Evolutionary conservation across 768 basidiomycete genomes (phyloP).

Genomic region (Plicaturopsis crispa): DNA sequence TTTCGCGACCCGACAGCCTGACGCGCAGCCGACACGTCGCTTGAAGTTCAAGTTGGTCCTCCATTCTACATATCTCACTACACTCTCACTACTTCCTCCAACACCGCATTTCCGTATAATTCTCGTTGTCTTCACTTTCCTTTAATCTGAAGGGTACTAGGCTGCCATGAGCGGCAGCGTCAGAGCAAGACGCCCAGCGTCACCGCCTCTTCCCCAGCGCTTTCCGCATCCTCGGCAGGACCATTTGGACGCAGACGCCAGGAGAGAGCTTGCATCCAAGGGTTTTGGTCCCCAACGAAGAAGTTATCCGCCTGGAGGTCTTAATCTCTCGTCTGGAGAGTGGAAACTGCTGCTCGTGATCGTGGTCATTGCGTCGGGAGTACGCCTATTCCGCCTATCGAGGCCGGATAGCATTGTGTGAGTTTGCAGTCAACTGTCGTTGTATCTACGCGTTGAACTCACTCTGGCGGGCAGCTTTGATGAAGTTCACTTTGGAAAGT

Average conservation of each 20-base stretch:
- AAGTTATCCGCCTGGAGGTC: slow-evolving; percentile 46
- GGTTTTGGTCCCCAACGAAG: slow-evolving; percentile 47
- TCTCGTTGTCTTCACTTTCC: too few species aligned
- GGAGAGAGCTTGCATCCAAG: slow-evolving; percentile 61
- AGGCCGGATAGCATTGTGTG: slow-evolving; percentile 90
- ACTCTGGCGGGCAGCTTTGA: slow-evolving; percentile 61
- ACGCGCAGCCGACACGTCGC: too few species aligned
- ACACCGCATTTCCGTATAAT: too few species aligned
- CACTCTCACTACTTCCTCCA: too few species aligned
- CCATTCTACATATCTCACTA: too few species aligned
- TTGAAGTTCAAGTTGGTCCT: too few species aligned
- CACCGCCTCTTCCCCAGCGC: slow-evolving; percentile 53
- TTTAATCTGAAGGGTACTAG: too few species aligned
- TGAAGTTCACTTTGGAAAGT: slow-evolving; percentile 98
- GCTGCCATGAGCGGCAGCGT: slow-evolving; percentile 37
- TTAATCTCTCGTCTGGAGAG: slow-evolving; percentile 63
- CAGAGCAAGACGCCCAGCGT: slow-evolving; percentile 61
- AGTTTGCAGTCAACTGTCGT: slow-evolving; percentile 22
- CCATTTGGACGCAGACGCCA: slow-evolving; percentile 68
- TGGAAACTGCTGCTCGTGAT: slow-evolving; percentile 67
- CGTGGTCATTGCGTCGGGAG: slow-evolving; percentile 62
- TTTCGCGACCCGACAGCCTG: too few species aligned
- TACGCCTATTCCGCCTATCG: slow-evolving; percentile 82
- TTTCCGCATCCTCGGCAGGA: slow-evolving; percentile 62
- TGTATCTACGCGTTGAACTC: background rate